Base-by-base conservation (phyloP, 495 filamentous ascomycete genomes). In the Neurospora sp. region DNA sequence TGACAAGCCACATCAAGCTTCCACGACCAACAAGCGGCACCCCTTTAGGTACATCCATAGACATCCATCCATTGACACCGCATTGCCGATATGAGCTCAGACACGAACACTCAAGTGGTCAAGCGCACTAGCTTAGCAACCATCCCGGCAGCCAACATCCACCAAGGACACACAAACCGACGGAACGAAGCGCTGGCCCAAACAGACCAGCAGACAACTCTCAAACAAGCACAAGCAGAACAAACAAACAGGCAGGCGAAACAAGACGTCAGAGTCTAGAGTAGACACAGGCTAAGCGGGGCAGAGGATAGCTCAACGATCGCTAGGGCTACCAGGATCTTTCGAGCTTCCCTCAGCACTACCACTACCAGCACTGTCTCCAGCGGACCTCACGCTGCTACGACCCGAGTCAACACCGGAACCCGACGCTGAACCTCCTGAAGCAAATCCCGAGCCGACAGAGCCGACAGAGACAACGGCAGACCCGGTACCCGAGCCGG, bases 371-470 rank as follows among this genome's bases (percentile, higher is more conserved):
- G 53, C 53, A 31, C 80, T 81, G 9, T 79, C 79, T 22, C 77
- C 80, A n/a, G 78, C 80, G 14, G 80, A 81, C 40, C 80, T 78
- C 69, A 81, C 78, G 69, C 80, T 81, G 72, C 80, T 82, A 71
- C 79, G 77, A 14, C 77, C 80, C 10, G 79, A 81, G 9, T 74
- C 78, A 20, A 74, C 71, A 18, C 75, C 75, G 3, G 75, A 78
- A 6, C 76, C 77, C 8, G 75, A 78, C 18, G 71, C 78, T 5
- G 78, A 78, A 10, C 71, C 79, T 3, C 31, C 31, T 35, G 77
- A 80, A 4, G 75, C 77, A 0, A 74, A 80, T 10, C 69, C 77
- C n/a, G 75, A 75, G 8, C 77, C 75, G 4, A 45, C 42, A 45
- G 74, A 77, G 38, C 74, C 75, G 10, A 59, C 75, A 3, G 75